These are phyloP conservation scores for Astrocystis sublimbata DNA, from an alignment of 495 filamentous ascomycete species.

Conservation along the genomic window DNA sequence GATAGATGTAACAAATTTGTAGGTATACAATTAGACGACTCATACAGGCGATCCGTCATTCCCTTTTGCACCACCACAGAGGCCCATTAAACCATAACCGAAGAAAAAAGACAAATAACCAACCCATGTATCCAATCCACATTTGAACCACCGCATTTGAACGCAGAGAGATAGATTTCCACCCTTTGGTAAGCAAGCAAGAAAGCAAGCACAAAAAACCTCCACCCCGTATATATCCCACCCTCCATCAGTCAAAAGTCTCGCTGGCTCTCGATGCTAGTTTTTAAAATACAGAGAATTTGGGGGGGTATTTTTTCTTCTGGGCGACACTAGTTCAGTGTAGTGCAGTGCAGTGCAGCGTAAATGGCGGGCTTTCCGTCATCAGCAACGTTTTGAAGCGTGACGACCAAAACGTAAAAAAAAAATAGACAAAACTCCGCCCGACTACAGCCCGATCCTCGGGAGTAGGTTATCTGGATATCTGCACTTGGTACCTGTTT, in stretches of 20 bases:
- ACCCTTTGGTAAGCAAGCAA: constrained; percentile 1
- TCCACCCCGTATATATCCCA: background rate
- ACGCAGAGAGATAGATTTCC: constrained; percentile 12
- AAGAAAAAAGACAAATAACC: constrained; percentile 10
- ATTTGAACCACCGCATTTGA: background rate
- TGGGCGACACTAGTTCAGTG: background rate
- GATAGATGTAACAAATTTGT: background rate
- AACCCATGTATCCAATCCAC: background rate
- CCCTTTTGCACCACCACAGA: constrained; percentile 5
- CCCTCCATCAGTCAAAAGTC: background rate
- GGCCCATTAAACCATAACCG: constrained; percentile 9
- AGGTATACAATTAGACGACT: constrained; percentile 13
- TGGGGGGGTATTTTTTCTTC: constrained; percentile 9
- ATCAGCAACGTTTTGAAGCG: constrained; percentile 2
- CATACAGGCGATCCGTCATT: background rate
- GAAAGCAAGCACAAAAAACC: too few species aligned
- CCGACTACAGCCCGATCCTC: constrained; percentile 16
- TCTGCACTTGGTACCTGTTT: constrained; percentile 29
- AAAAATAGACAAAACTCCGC: constrained; percentile 9
- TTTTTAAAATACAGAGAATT: constrained; percentile 19
- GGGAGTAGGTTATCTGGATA: constrained; percentile 41
- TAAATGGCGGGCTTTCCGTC: background rate
- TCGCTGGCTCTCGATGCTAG: constrained; percentile 11
- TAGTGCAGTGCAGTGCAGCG: too few species aligned
- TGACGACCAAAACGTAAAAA: too few species aligned